Conservation (phyloP, 768 basidiomycete species). For the Ramaria rubella region DNA sequence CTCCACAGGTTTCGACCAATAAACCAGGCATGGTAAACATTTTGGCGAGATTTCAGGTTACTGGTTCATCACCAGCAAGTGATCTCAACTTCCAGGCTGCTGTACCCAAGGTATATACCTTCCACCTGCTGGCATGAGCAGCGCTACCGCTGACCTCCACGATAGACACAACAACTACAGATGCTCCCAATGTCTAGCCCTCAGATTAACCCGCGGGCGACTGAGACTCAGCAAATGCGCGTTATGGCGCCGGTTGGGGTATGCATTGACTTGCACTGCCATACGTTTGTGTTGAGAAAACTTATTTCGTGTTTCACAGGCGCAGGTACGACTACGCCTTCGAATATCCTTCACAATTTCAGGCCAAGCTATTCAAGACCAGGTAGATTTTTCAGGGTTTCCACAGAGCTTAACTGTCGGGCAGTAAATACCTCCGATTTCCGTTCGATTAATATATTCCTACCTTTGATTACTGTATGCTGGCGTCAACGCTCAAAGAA, state of each 20-base stretch:
- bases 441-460: too few relatives aligned
- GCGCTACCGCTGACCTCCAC: background rate
- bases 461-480: too few relatives aligned
- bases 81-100: slow-evolving; percentile 94
- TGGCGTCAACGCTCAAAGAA: too few relatives aligned
- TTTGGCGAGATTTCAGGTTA: slow-evolving; percentile 76
- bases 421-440: slow-evolving; percentile 2
- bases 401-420: slow-evolving; percentile 40
- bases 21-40: slow-evolving; percentile 91
- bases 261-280: too few relatives aligned
- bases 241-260: slow-evolving; percentile 85
- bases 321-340: slow-evolving; percentile 75
- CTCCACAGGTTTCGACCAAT: slow-evolving; percentile 72
- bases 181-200: slow-evolving; percentile 96
- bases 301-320: slow-evolving; percentile 37
- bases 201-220: slow-evolving; percentile 65
- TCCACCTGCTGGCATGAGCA: background rate
- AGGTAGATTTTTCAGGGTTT: slow-evolving; percentile 91
- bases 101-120: slow-evolving; percentile 75
- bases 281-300: slow-evolving; percentile 6
- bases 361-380: slow-evolving; percentile 76
- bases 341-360: slow-evolving; percentile 71
- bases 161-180: slow-evolving; percentile 89
- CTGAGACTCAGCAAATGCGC: slow-evolving; percentile 94
- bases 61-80: slow-evolving; percentile 43